Evolutionary conservation across 2,329 filamentous ascomycete species (phyloP).

Genomic region (Onygena corvina): DNA sequence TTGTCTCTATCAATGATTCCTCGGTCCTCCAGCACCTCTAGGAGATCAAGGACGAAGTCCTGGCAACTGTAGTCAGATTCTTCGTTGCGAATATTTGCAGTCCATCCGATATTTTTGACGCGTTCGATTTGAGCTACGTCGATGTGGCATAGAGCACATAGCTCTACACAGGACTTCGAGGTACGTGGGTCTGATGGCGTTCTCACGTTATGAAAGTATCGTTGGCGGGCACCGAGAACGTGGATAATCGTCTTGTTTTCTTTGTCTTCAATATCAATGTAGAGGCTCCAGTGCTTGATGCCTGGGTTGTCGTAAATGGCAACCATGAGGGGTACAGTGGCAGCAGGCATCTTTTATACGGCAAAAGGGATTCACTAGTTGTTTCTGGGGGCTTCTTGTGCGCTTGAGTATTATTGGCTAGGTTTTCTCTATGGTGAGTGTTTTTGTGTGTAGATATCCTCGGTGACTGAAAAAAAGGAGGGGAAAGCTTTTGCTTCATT

Average conservation of each 20-base stretch:
- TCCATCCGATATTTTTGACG: slow-evolving; percentile 14
- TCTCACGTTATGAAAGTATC: slow-evolving; percentile 6
- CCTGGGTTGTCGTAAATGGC: slow-evolving; percentile 10
- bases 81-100: slow-evolving; percentile 17
- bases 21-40: slow-evolving; percentile 15
- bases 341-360: slow-evolving; percentile 6
- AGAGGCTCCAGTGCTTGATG: slow-evolving; percentile 11
- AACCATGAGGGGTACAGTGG: slow-evolving; percentile 7
- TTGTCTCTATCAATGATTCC: slow-evolving; percentile 11
- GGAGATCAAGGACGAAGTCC: slow-evolving; percentile 20
- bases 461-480: no score
- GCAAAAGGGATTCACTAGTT: no score
- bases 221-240: slow-evolving; percentile 7
- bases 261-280: slow-evolving; percentile 3
- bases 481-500: no score
- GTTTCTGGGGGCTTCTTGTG: no score
- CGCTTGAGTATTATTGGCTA: no score
- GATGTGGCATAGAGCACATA: background rate
- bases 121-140: slow-evolving; percentile 4
- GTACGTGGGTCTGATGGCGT: slow-evolving; percentile 5
- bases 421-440: no score
- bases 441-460: no score
- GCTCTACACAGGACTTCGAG: slow-evolving; percentile 3
- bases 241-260: slow-evolving; percentile 7
- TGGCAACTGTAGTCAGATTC: slow-evolving; percentile 19